Evolutionary conservation across 345 rosid genomes (phyloP), one percentile per base, ranked within the genome.

Genomic region (Anacardium occidentale): DNA sequence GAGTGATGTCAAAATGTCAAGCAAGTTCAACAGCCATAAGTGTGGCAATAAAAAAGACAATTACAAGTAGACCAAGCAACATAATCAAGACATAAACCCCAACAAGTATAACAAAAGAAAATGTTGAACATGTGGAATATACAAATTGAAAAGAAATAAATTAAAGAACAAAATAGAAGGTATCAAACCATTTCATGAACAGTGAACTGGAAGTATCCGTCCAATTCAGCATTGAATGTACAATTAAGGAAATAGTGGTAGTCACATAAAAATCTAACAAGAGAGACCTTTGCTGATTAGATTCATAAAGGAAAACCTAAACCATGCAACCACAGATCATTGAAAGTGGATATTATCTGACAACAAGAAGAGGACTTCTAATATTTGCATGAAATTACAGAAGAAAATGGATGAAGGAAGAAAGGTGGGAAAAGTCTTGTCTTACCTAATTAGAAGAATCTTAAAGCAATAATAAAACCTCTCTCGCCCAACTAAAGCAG

Each of bases 1-100:
- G 61, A 62, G 70, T 37, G n/a, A 45, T 26, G 63, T 32, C 42
- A 9, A 15, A 69, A 68, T 52, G 37, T 61, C 51, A 64, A n/a
- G 25, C 3, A 56, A 54, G 70, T 65, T 18, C 48, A 53, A 61
- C 2, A 57, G 58, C 21, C 10, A 72, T 29, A 72, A 29, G 56
- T 66, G 9, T 32, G 17, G n/a, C 47, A 65, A 5, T 5, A 2
- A 48, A 58, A 32, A 40, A 15, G 18, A 42, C 29, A 56, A 37
- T 22, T 17, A 7, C 54, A 42, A 34, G 15, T 17, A 70, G 47
- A 47, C 65, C 17, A 29, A 32, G 21, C 29, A 59, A 40, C 26
- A 54, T 3, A 5, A 26, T 37, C 54, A 32, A 37, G 22, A 37
- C 48, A 40, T 7, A 54, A 20, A 13, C 50, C 18, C 37, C 20